phyloP scores from a whole-genome alignment of 139 green algal genomes.

The Astrephomene gubernaculifera region DNA sequence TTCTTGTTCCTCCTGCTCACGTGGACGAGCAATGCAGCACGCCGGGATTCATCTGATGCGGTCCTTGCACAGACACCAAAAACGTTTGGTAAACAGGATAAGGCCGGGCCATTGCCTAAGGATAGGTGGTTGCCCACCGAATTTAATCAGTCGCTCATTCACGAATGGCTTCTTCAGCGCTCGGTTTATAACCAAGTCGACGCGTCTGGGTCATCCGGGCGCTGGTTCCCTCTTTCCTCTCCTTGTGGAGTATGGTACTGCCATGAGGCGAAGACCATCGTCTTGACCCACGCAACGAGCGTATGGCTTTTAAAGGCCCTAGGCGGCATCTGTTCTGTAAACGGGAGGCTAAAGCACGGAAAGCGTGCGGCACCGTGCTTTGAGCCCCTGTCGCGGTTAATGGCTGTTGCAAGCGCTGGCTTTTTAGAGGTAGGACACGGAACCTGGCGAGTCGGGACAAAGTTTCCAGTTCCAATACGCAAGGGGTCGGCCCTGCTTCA shows the following conservation, averaged over 20 bases:
- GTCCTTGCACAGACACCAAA: too few species aligned
- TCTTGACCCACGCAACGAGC: neutral
- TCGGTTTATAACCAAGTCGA: too few species aligned
- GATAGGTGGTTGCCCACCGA: neutral
- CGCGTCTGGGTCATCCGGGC: too few species aligned
- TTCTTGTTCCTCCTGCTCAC: conserved; percentile 2
- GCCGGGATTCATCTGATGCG: too few species aligned
- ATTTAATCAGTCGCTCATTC: neutral
- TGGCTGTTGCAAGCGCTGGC: neutral
- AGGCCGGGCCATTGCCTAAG: neutral
- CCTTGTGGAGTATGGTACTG: neutral
- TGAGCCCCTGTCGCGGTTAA: neutral
- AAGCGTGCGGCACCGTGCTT: neutral
- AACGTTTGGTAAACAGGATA: neutral
- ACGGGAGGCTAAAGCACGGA: neutral
- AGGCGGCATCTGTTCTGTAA: neutral
- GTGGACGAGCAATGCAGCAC: too few species aligned
- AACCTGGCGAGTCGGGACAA: too few species aligned
- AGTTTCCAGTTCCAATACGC: too few species aligned
- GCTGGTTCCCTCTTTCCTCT: neutral
- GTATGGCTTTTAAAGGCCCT: conserved; percentile 7
- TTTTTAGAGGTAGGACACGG: neutral
- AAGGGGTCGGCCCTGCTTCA: too few species aligned
- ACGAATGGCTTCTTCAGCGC: conserved; percentile 16
- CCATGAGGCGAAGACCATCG: neutral